Conservation (phyloP, 2,329 filamentous ascomycete species). For the Intubia oerlemansii region DNA sequence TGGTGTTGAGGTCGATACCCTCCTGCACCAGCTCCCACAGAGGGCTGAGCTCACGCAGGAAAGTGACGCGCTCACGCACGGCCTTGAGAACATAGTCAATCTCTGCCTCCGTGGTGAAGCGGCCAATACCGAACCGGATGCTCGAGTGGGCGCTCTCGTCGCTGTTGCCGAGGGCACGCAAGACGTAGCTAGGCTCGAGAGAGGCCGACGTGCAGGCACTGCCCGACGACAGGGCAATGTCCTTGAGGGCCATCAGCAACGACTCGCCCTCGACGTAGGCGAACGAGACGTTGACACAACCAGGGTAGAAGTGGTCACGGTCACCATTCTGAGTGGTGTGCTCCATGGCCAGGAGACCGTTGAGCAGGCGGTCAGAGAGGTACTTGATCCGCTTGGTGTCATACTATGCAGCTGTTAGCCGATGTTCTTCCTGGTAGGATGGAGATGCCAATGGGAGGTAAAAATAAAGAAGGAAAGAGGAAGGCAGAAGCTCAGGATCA, state of each 20-base stretch:
- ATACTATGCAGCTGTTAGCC: constrained; percentile 49
- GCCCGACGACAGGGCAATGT: constrained; percentile 89
- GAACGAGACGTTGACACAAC: constrained; percentile 96
- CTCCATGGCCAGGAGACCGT: constrained; percentile 70
- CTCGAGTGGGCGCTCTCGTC: constrained; percentile 96
- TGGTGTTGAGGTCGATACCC: constrained; percentile 83
- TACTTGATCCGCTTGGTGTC: constrained; percentile 66
- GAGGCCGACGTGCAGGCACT: constrained; percentile 96
- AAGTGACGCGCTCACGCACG: constrained; percentile 73
- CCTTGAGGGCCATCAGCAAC: constrained; percentile 92
- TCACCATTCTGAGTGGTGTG: constrained; percentile 87
- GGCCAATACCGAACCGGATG: constrained; percentile 91
- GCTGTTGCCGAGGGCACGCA: constrained; percentile 83
- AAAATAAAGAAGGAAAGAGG: constrained; percentile 4
- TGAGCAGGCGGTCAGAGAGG: constrained; percentile 65
- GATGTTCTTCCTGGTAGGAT: not conserved
- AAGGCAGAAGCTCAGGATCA: constrained; percentile 18
- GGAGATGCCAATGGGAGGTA: not conserved
- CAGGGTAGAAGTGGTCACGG: constrained; percentile 65
- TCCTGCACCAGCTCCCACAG: constrained; percentile 97
- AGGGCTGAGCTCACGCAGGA: constrained; percentile 84
- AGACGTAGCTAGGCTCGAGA: constrained; percentile 86
- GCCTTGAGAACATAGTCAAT: constrained; percentile 97
- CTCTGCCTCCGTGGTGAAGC: constrained; percentile 86
- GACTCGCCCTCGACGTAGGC: constrained; percentile 97